Conservation (phyloP, 495 filamentous ascomycete species). For the Talaromyces liani region DNA sequence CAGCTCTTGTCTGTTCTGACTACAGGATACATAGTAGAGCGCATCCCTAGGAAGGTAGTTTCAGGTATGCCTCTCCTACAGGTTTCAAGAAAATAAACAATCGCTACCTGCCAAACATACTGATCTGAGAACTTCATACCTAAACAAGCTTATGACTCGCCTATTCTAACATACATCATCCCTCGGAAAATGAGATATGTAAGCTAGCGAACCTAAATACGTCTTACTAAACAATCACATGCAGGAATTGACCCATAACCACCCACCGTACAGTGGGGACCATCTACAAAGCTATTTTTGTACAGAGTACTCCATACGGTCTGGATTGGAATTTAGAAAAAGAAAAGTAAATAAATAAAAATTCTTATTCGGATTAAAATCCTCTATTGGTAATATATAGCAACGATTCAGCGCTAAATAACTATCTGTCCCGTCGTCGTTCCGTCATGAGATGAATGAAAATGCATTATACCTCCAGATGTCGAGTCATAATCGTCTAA, state of each 20-base stretch:
- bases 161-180: neutral
- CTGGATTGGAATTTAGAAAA: neutral
- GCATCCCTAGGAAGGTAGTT: too few species aligned
- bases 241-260: neutral
- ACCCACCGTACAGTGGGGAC: neutral
- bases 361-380: neutral
- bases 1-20: neutral
- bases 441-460: neutral
- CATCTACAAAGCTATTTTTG: neutral
- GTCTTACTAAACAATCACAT: neutral
- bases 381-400: neutral
- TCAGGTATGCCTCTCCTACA: neutral
- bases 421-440: neutral
- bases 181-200: neutral
- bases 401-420: neutral
- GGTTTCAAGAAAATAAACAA: neutral
- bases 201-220: neutral
- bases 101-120: neutral
- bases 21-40: neutral
- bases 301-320: neutral
- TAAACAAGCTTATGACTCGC: neutral
- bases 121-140: neutral
- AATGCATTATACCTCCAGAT: neutral
- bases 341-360: neutral
- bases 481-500: conserved; percentile 11